These are phyloP conservation scores for Triticum turgidum DNA, from an alignment of 176 grass and related monocot genomes.

Conservation along the genomic window DNA sequence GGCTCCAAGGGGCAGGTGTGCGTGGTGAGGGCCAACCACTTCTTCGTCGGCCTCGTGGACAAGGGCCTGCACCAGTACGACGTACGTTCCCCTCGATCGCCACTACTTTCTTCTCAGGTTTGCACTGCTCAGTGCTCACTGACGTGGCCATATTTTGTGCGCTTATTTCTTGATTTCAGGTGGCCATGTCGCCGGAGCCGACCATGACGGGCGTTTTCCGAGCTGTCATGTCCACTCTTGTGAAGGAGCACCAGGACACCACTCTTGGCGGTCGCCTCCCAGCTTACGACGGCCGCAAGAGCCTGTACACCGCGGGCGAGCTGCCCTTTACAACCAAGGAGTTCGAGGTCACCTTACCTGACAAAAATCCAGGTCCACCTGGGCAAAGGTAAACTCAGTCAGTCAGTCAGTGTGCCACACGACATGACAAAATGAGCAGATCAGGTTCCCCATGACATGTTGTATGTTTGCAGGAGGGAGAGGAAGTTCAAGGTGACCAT, in stretches of 20 bases:
- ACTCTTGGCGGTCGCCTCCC: constrained; percentile 41
- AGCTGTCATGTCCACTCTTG: constrained; percentile 40
- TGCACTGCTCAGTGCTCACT: neutral
- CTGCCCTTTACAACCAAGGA: constrained; percentile 42
- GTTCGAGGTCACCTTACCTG: constrained; percentile 38
- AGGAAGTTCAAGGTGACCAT: constrained; percentile 52
- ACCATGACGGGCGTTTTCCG: constrained; percentile 22
- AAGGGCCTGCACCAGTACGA: constrained; percentile 63
- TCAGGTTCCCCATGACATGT: neutral
- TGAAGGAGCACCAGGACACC: constrained; percentile 29
- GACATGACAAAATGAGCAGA: neutral
- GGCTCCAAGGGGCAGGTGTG: constrained; percentile 14
- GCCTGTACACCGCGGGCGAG: constrained; percentile 55
- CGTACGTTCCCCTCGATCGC: constrained; percentile 5
- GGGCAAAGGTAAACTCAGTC: constrained; percentile 1
- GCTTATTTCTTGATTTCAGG: constrained; percentile 29
- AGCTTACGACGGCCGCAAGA: constrained; percentile 57
- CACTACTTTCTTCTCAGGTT: neutral
- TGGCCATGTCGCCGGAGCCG: constrained; percentile 42
- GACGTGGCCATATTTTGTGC: neutral
- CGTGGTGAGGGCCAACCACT: constrained; percentile 58
- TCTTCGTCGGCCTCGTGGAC: constrained; percentile 55
- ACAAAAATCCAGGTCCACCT: neutral
- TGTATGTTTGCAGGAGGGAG: constrained; percentile 21
- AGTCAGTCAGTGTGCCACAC: neutral